phyloP scores from a whole-genome alignment of 768 basidiomycete genomes.

The Leucocoprinus birnbaumii region DNA sequence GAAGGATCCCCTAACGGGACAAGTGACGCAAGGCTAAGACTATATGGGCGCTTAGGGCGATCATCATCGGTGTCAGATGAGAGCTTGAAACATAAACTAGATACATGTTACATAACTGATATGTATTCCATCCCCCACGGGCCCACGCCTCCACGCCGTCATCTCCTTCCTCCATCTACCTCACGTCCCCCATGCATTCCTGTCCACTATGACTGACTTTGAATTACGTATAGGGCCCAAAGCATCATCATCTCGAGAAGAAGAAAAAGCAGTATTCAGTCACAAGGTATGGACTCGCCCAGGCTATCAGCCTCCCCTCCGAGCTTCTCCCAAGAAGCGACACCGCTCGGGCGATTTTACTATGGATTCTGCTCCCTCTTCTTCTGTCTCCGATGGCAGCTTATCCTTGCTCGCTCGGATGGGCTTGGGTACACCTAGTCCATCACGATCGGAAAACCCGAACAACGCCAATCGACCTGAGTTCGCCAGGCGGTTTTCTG shows the following conservation, averaged over 20 bases:
- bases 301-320: slow-evolving; percentile 8
- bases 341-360: background rate
- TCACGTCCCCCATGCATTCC: no score
- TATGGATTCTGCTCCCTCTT: background rate
- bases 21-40: background rate
- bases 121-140: no score
- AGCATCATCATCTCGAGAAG: background rate
- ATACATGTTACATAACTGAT: background rate
- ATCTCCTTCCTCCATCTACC: no score
- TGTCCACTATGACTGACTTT: slow-evolving; percentile 18
- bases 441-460: background rate
- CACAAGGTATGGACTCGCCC: slow-evolving; percentile 20
- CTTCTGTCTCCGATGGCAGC: background rate
- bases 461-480: background rate
- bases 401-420: slow-evolving; percentile 2
- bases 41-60: background rate
- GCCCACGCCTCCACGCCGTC: no score
- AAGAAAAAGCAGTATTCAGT: slow-evolving; percentile 1
- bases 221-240: slow-evolving; percentile 19
- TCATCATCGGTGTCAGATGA: no score
- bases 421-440: background rate
- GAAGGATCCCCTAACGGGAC: background rate
- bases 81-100: no score
- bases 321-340: background rate
- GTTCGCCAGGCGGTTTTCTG: background rate